A percentile compares a stretch with the other conserved stretches of the same genome.
Conservation (phyloP, 1,284 basidiomycete genomes). For the Ganoderma meredithae region DNA sequence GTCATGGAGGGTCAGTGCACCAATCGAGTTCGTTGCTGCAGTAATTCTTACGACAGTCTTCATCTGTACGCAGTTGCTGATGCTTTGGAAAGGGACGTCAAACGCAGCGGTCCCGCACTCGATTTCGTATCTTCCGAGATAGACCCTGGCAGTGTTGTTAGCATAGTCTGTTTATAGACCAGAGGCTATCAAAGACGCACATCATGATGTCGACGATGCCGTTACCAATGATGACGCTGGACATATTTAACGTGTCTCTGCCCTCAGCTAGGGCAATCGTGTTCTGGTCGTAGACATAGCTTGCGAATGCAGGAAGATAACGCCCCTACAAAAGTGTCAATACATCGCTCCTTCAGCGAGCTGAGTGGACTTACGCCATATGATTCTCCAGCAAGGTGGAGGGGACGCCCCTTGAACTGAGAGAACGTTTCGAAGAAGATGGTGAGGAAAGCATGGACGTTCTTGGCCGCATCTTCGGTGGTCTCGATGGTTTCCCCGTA, state of each 20-base stretch:
- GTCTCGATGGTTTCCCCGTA: constrained; percentile 64
- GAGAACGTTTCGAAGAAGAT: constrained; percentile 81
- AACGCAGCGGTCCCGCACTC: constrained; percentile 66
- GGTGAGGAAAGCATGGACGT: constrained; percentile 74
- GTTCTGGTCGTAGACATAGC: constrained; percentile 82
- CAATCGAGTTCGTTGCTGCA: background rate
- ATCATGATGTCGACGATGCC: constrained; percentile 70
- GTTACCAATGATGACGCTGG: constrained; percentile 69
- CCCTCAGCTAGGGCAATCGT: constrained; percentile 58
- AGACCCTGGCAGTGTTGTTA: constrained; percentile 49
- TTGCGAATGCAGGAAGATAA: constrained; percentile 84
- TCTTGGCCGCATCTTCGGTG: constrained; percentile 76
- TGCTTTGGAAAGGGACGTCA: constrained; percentile 63
- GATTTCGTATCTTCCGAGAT: constrained; percentile 67
- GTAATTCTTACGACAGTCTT: constrained; percentile 57
- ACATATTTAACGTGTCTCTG: constrained; percentile 71
- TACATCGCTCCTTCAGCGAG: constrained; percentile 31
- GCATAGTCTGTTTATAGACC: background rate
- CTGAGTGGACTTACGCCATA: constrained; percentile 59
- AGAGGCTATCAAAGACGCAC: constrained; percentile 41
- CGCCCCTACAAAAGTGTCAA: constrained; percentile 56
- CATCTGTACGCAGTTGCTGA: constrained; percentile 65
- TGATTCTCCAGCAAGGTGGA: constrained; percentile 78
- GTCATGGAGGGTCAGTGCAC: constrained; percentile 3
- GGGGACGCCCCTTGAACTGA: constrained; percentile 67